These are phyloP conservation scores for Pythium apleroticum DNA, from an alignment of 352 stramenopile genomes.

Conservation along the genomic window DNA sequence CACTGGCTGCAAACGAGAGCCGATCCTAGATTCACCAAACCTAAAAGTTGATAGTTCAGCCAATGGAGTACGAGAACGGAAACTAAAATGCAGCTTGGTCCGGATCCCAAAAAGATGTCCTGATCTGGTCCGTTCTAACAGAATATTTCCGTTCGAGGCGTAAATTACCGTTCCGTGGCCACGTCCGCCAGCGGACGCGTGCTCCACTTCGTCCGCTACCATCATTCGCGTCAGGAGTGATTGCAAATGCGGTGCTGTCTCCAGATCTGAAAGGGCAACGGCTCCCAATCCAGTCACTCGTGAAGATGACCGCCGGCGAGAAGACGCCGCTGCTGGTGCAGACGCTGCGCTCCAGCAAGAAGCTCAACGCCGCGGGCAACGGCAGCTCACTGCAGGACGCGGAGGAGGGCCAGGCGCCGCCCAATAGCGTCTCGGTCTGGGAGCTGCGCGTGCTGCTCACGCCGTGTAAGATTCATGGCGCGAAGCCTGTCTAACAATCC, in stretches of 20 bases:
- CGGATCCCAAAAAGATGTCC: too few relatives aligned
- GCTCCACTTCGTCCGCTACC: too few relatives aligned
- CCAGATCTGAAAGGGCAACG: neutral
- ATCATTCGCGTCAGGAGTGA: neutral
- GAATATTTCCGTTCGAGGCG: too few relatives aligned
- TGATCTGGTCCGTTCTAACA: too few relatives aligned
- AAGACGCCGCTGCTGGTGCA: conserved; percentile 25
- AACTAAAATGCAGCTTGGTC: too few relatives aligned
- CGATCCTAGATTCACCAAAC: neutral
- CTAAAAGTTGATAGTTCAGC: neutral
- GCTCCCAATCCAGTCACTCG: conserved; percentile 1
- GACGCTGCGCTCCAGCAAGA: conserved; percentile 29
- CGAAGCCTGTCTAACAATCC: neutral
- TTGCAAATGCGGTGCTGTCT: neutral
- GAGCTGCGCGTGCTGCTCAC: conserved; percentile 68
- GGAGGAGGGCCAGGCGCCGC: conserved; percentile 9
- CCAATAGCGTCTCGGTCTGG: conserved; percentile 40
- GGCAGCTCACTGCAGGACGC: conserved; percentile 17
- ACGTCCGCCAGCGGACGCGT: too few relatives aligned
- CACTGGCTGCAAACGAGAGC: neutral
- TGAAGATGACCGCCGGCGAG: conserved; percentile 30
- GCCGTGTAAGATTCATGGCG: conserved; percentile 73
- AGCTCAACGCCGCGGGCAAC: conserved; percentile 30
- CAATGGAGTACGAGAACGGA: neutral
- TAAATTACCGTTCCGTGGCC: too few relatives aligned